phyloP scores from a whole-genome alignment of 129 eudicot species.

The Chrysanthemum seticuspe region DNA sequence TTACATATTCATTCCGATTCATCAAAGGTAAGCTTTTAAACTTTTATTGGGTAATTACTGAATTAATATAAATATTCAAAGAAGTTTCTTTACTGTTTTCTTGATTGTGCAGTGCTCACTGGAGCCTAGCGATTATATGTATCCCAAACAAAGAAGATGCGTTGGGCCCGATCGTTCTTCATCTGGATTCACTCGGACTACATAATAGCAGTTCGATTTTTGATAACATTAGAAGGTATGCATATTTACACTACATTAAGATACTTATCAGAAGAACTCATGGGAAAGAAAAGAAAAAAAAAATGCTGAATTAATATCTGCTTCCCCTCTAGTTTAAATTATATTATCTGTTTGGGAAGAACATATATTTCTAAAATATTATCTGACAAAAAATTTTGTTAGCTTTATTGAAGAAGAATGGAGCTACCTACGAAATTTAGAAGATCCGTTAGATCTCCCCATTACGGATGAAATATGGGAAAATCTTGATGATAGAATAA shows the following conservation, averaged over 20 bases:
- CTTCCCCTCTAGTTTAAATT: neutral
- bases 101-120: constrained; percentile 54
- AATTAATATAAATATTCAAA: neutral
- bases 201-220: constrained; percentile 56
- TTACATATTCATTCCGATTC: constrained; percentile 78
- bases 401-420: constrained; percentile 80
- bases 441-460: constrained; percentile 39
- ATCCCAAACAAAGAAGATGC: constrained; percentile 68
- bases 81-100: neutral
- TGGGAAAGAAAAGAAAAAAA: neutral
- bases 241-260: neutral
- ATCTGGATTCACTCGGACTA: constrained; percentile 82
- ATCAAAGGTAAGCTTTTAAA: constrained; percentile 59
- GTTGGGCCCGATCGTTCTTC: constrained; percentile 70
- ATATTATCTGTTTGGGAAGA: neutral
- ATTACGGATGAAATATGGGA: constrained; percentile 53
- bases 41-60: neutral
- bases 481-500: constrained; percentile 51
- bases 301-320: neutral
- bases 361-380: constrained; percentile 1
- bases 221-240: constrained; percentile 59
- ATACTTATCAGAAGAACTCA: neutral
- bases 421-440: constrained; percentile 47
- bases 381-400: neutral
- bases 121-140: constrained; percentile 94